Conservation (phyloP, 2,329 filamentous ascomycete species). For the Hymenoscyphus fraxineus region DNA sequence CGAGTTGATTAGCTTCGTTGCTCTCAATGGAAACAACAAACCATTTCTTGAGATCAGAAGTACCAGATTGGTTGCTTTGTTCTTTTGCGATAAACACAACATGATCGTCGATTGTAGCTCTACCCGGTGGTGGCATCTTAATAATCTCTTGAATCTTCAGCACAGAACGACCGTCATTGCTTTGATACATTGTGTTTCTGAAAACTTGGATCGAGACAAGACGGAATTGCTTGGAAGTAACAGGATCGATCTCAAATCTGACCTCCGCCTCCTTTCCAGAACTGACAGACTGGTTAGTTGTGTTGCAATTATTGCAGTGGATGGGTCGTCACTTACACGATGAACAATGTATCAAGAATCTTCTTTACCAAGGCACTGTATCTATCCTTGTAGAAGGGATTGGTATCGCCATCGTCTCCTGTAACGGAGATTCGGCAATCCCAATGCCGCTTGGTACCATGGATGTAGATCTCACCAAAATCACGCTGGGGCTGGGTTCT, state of each 20-base stretch:
- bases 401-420: constrained; percentile 13
- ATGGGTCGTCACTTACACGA: background rate
- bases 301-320: background rate
- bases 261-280: background rate
- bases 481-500: constrained; percentile 14
- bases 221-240: background rate
- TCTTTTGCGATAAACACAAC: background rate
- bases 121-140: background rate
- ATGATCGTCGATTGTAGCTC: background rate
- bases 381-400: background rate
- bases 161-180: background rate
- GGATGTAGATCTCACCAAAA: constrained; percentile 28
- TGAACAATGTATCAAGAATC: background rate
- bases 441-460: constrained; percentile 32
- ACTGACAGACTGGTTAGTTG: background rate
- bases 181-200: background rate
- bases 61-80: background rate
- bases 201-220: background rate
- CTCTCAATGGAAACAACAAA: constrained; percentile 21
- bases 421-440: constrained; percentile 28
- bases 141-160: background rate
- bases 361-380: background rate
- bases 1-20: constrained; percentile 8
- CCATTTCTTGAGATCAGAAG: constrained; percentile 15
- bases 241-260: background rate